These are phyloP conservation scores for Aspergillus neotritici DNA, from an alignment of 2,329 filamentous ascomycete species.

Conservation along the genomic window DNA sequence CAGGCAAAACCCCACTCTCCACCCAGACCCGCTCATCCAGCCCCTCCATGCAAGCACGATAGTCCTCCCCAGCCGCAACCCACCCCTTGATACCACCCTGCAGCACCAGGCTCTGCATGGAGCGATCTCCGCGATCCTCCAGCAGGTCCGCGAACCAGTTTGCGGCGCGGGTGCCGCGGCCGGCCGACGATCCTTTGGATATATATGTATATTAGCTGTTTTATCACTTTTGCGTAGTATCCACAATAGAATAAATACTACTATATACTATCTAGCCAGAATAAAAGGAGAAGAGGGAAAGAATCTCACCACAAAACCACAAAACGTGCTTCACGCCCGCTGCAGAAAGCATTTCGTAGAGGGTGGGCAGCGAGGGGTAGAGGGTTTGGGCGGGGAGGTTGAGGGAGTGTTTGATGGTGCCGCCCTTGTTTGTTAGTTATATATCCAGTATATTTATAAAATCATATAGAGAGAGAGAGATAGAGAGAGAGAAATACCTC, in stretches of 20 bases:
- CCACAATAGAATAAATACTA: neutral
- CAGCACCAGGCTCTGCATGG: conserved; percentile 47
- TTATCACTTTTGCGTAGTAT: no score
- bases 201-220: neutral
- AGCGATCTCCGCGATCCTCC: conserved; percentile 33
- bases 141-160: conserved; percentile 54
- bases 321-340: conserved; percentile 30
- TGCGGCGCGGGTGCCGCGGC: conserved; percentile 51
- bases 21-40: no score
- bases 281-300: no score
- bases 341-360: conserved; percentile 29
- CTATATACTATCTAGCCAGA: no score
- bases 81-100: conserved; percentile 52
- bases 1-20: no score
- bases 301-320: conserved; percentile 39
- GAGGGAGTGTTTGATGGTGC: conserved; percentile 54
- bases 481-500: conserved; percentile 30
- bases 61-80: conserved; percentile 46
- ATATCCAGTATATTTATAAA: neutral
- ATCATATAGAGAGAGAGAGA: neutral
- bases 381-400: conserved; percentile 40
- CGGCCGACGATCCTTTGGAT: conserved; percentile 51
- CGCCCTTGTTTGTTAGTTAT: conserved; percentile 40
- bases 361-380: conserved; percentile 31
- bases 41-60: conserved; percentile 44